Evolutionary conservation across 2,329 filamentous ascomycete species (phyloP), one percentile per base, ranked within the genome.

Genomic region (Leptographium flavum): DNA sequence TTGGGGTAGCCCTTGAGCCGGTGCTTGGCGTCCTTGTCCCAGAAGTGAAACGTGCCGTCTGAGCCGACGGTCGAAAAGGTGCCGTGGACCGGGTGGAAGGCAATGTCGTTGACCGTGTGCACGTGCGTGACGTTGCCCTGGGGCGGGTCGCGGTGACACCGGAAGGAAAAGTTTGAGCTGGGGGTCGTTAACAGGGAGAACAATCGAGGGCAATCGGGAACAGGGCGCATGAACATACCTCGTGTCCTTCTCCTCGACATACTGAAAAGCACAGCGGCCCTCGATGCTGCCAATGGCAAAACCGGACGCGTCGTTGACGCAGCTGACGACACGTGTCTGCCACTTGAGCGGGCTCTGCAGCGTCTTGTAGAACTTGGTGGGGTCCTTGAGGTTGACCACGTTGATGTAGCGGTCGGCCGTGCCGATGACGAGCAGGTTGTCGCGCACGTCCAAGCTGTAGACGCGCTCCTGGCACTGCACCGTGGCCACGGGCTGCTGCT

Each of bases 1-100:
- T 76, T 72, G 39, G 85, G 85, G 58, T 88, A 98, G 14, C 92
- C 92, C 71, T 92, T 92, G 49, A 92, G 74, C 32, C 85, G 73
- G 64, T 92, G 84, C 66, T 92, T 92, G 48, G 85, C 85, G 57
- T 90, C 83, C 67, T 88, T 88, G 54, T 98, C 92, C 85, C 85
- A 92, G 73, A 90, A 92, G 68, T 92, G 85, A 71, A 96, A 98
- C 1, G 92, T 95, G 45, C 92, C 92, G 63, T 98, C 92, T 30
- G 81, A 84, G 45, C 92, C 92, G 40, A 92, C 87, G 3, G 92
- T 98, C 66, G 84, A 93, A 69, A 98, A 98, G n/a, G 92, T 98
- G 57, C 92, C 92, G 63, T 95, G 88, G 13, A 84, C 73, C 1
- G 92, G 92, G 66, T 98, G 92, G 78, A 96, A 96, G 22, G 86